phyloP scores from a whole-genome alignment of 2,329 filamentous ascomycete species.

The Metarhizium brunneum region DNA sequence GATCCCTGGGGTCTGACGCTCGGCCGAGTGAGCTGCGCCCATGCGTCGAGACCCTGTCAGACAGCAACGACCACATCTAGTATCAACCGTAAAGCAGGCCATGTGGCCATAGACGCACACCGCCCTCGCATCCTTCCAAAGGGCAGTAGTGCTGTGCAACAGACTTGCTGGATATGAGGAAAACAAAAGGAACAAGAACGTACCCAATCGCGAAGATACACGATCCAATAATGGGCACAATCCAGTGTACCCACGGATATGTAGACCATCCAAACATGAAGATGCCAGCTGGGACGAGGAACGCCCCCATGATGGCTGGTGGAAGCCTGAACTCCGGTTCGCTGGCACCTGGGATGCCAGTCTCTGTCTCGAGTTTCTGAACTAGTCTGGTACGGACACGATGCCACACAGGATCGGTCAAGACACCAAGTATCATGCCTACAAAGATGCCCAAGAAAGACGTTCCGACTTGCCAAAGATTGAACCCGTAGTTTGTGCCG shows the following conservation, averaged over 20 bases:
- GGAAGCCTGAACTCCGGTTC: constrained; percentile 86
- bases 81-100: neutral
- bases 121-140: constrained; percentile 7
- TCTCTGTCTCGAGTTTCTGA: constrained; percentile 38
- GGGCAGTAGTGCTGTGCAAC: constrained; percentile 3
- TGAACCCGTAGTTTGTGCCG: constrained; percentile 62
- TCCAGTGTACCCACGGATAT: constrained; percentile 65
- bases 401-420: constrained; percentile 58
- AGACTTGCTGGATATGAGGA: constrained; percentile 4
- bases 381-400: constrained; percentile 50
- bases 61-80: neutral
- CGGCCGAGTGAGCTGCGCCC: neutral
- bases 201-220: constrained; percentile 62
- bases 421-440: constrained; percentile 57
- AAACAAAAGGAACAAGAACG: constrained; percentile 22
- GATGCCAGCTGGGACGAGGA: constrained; percentile 70
- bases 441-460: constrained; percentile 64
- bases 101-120: constrained; percentile 4
- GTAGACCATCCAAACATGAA: constrained; percentile 89
- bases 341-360: constrained; percentile 44
- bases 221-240: constrained; percentile 65
- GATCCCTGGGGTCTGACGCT: neutral
- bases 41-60: neutral
- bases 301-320: constrained; percentile 62
- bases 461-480: constrained; percentile 70